Base-by-base conservation (phyloP, 225 moss, liverwort and hornwort genomes). In the Lunularia cruciata region DNA sequence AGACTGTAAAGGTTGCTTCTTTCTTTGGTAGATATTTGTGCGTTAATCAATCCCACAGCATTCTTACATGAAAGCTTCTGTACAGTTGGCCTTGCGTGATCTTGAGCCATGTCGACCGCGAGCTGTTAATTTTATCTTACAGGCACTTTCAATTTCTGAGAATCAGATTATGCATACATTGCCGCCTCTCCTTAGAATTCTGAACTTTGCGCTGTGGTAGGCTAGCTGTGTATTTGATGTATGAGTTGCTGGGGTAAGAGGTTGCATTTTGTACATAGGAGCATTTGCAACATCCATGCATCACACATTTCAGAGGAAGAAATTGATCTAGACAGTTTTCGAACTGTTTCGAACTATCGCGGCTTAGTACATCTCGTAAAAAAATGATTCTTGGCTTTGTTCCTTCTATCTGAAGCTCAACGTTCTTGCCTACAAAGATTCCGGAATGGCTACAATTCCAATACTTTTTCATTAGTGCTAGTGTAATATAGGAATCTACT, bases 291-390 rank as follows among this genome's bases (percentile, higher is more conserved):
- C 12, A 20, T 36, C 20, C 14, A 20, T 60, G n/a, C n/a, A n/a
- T n/a, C n/a, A n/a, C n/a, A n/a, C n/a, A n/a, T 22, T 7, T 4
- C 60, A 36, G 36, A 20, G n/a, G 37, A 0, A 34, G 36, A 36
- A 36, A 35, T 34, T 37, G 60, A 22, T 20, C 60, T 9, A 25
- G 26, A 53, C 13, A 3, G 53, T 10, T 5, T 27, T 9, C 12
- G 39, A 61, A 1, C 23, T 61, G 38, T 38, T 39, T 25, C 25
- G 33, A 60, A 13, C n/a, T 6, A 18, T 8, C 38, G 60, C 38
- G 60, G 60, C 36, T 60, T 39, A 39, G 23, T 61, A 39, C 60
- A 61, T 61, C 39, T 61, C 60, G 39, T 40, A 23, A 38, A 61
- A 22, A 22, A 20, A 60, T 10, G 60, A 35, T 36, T 37, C 36